phyloP scores from a whole-genome alignment of 305 asterid species.

The Solanum hybrid region DNA sequence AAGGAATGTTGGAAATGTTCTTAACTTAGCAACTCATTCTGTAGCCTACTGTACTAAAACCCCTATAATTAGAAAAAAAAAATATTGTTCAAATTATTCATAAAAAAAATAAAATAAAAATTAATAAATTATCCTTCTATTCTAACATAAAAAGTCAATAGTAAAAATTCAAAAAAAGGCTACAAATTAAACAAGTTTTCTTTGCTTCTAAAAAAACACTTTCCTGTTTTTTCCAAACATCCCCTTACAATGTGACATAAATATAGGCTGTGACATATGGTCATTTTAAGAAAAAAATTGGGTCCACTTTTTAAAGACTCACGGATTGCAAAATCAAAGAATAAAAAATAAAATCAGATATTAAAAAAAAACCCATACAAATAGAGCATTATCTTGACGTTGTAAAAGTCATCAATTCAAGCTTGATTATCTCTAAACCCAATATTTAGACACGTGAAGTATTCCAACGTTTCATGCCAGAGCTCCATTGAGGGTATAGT shows the following conservation, averaged over 20 bases:
- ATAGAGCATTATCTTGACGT: neutral
- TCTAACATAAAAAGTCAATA: neutral
- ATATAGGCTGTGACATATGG: slow-evolving; percentile 22
- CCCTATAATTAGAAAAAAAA: neutral
- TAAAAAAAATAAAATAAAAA: neutral
- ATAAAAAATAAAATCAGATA: neutral
- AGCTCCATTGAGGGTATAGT: neutral
- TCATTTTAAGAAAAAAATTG: slow-evolving; percentile 13
- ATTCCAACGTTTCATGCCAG: neutral
- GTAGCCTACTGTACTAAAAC: neutral
- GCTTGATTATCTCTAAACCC: neutral
- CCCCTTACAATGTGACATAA: slow-evolving; percentile 15
- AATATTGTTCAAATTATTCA: slow-evolving; percentile 5
- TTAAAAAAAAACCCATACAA: neutral
- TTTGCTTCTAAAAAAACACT: slow-evolving; percentile 8
- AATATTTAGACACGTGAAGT: neutral
- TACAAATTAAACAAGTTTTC: slow-evolving; percentile 17
- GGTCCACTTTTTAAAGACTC: slow-evolving; percentile 26
- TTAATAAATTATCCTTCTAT: neutral
- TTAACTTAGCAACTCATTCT: neutral
- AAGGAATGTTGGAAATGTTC: slow-evolving; percentile 25
- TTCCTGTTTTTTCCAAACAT: slow-evolving; percentile 31
- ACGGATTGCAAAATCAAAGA: neutral
- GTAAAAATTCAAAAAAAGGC: neutral
- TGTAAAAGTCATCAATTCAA: neutral